A percentile compares a stretch with the other conserved stretches of the same genome.
These are phyloP conservation scores for Fusarium succisae DNA, from an alignment of 2,329 filamentous ascomycete species.

Conservation along the genomic window DNA sequence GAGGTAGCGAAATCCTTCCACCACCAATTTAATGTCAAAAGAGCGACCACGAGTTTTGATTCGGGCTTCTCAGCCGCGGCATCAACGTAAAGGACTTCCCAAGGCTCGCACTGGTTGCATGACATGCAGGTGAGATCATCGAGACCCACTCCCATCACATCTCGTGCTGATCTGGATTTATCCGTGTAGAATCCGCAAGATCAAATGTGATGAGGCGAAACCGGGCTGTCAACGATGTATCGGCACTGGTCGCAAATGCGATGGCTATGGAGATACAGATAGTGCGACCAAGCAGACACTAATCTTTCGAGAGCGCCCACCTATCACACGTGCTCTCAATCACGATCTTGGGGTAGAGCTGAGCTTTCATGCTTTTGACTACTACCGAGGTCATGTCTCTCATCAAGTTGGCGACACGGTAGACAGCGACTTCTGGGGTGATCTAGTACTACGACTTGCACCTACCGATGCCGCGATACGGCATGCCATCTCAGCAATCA, in stretches of 20 bases:
- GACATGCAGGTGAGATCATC: conserved; percentile 7
- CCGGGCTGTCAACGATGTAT: conserved; percentile 9
- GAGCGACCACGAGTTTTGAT: neutral
- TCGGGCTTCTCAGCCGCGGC: neutral
- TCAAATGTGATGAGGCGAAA: conserved; percentile 12
- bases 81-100: neutral
- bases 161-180: neutral
- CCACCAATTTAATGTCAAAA: neutral
- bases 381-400: neutral
- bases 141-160: too few relatives aligned
- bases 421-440: conserved; percentile 2
- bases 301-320: neutral
- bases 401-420: neutral
- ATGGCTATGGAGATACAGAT: neutral
- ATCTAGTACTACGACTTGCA: conserved; percentile 1
- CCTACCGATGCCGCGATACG: conserved; percentile 6
- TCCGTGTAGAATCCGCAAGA: neutral
- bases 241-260: conserved; percentile 2
- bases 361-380: neutral
- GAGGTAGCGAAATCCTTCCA: neutral
- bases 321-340: neutral
- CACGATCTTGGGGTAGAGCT: neutral
- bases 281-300: neutral
- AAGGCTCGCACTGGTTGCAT: neutral
- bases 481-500: conserved; percentile 6